phyloP scores from a whole-genome alignment of 306 rosid genomes.

The Prinsepia uniflora region DNA sequence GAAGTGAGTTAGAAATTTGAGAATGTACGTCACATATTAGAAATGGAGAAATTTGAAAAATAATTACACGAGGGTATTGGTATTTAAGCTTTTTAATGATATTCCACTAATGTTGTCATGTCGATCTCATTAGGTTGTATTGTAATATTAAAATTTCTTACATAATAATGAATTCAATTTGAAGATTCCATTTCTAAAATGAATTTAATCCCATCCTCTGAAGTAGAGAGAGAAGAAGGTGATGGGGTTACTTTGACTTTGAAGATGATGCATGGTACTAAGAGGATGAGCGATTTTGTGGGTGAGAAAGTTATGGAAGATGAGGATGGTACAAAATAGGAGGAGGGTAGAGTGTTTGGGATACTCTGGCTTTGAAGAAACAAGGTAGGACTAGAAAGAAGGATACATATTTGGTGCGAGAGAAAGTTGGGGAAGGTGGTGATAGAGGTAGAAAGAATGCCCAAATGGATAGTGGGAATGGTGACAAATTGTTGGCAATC shows the following conservation, averaged over 20 bases:
- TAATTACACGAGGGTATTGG: too few species aligned
- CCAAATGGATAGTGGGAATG: background rate
- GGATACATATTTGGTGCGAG: background rate
- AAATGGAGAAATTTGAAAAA: too few species aligned
- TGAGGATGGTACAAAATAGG: background rate
- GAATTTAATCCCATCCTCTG: too few species aligned
- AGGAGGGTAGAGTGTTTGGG: background rate
- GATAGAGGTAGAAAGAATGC: background rate
- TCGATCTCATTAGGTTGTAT: too few species aligned
- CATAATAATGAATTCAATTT: too few species aligned
- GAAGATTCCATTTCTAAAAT: too few species aligned
- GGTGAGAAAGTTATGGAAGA: background rate
- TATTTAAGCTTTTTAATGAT: too few species aligned
- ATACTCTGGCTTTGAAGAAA: background rate
- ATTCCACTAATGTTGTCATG: too few species aligned
- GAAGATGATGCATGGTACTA: background rate
- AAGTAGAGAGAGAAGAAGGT: too few species aligned
- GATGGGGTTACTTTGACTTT: background rate
- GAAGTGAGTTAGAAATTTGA: too few species aligned
- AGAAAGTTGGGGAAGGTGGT: background rate
- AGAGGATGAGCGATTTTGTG: background rate
- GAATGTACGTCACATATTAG: too few species aligned
- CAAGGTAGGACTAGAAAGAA: background rate
- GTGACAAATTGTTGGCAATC: background rate
- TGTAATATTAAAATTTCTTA: too few species aligned